Evolutionary conservation across 139 green algal species (phyloP).

Genomic region (Monoraphidium neglectum): DNA sequence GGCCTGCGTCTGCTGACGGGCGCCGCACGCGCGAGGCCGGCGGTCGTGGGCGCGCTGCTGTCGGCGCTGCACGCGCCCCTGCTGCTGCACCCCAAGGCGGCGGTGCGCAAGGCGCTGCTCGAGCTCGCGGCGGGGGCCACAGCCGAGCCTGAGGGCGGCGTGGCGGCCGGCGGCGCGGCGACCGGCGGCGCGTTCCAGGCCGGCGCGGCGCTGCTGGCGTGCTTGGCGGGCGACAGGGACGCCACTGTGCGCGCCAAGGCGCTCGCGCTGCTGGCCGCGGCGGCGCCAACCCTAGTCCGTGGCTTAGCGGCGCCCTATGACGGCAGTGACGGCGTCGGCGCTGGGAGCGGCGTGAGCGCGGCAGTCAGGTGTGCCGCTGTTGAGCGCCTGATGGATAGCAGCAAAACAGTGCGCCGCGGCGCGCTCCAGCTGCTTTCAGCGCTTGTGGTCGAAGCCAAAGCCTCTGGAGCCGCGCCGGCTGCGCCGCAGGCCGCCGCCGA

Average conservation of each 20-base stretch:
- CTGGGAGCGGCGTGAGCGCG: neutral
- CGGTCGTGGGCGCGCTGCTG: no score
- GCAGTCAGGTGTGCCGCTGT: neutral
- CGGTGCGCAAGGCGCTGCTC: no score
- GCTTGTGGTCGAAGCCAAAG: neutral
- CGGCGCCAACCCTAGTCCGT: neutral
- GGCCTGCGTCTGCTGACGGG: no score
- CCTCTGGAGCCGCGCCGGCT: neutral
- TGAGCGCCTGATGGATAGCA: neutral
- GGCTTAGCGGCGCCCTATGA: neutral
- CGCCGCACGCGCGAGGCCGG: no score
- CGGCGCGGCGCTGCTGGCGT: neutral
- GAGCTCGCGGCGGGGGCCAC: no score
- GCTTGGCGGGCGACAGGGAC: conserved; percentile 15
- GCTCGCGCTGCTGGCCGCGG: conserved; percentile 3
- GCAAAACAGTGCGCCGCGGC: neutral
- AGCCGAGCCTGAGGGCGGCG: no score
- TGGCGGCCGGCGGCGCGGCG: no score
- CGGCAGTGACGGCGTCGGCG: neutral
- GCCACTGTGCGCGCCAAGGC: conserved; percentile 20
- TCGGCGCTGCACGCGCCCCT: no score
- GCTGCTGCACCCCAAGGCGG: no score
- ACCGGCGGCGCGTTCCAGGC: neutral
- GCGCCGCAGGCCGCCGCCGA: neutral
- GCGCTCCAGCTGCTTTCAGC: neutral